Percentiles rank a stretch among this genome's conserved stretches.
These are phyloP conservation scores for Leersia perrieri DNA, from an alignment of 176 grass and related monocot genomes.

Conservation along the genomic window DNA sequence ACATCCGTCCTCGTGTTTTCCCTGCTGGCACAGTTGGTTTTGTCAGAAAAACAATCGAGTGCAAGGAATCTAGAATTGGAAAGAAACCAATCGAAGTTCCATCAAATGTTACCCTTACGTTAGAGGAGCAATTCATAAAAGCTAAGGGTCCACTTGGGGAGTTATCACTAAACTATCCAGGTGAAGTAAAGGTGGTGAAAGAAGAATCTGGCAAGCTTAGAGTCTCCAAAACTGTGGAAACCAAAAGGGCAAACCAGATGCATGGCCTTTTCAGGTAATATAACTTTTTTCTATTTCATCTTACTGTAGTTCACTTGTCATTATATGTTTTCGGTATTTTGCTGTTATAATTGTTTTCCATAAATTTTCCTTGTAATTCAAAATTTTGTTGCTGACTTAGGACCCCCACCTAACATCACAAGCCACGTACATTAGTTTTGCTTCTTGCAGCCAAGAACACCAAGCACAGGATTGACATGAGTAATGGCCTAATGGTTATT, in stretches of 20 bases:
- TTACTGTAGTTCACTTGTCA: slow-evolving; percentile 4
- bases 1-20: slow-evolving; percentile 30
- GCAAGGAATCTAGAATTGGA: slow-evolving; percentile 96
- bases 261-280: slow-evolving; percentile 97
- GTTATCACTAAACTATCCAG: slow-evolving; percentile 70
- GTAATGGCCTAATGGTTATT: background rate
- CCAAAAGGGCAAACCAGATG: slow-evolving; percentile 87
- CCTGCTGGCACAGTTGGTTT: slow-evolving; percentile 49
- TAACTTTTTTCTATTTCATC: background rate
- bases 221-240: slow-evolving; percentile 70
- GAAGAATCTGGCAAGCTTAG: slow-evolving; percentile 72
- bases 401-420: background rate
- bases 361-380: background rate
- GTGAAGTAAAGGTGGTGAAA: slow-evolving; percentile 72
- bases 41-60: slow-evolving; percentile 63
- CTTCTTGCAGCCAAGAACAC: slow-evolving; percentile 3
- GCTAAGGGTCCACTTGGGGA: slow-evolving; percentile 90
- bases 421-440: background rate
- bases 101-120: slow-evolving; percentile 74
- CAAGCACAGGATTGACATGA: background rate
- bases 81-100: slow-evolving; percentile 87
- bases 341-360: background rate
- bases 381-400: background rate
- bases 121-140: slow-evolving; percentile 72
- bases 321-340: background rate